Percentiles rank a stretch among this genome's conserved stretches.
phyloP scores from a whole-genome alignment of 306 rosid species.

The Quercus berberidifolia region DNA sequence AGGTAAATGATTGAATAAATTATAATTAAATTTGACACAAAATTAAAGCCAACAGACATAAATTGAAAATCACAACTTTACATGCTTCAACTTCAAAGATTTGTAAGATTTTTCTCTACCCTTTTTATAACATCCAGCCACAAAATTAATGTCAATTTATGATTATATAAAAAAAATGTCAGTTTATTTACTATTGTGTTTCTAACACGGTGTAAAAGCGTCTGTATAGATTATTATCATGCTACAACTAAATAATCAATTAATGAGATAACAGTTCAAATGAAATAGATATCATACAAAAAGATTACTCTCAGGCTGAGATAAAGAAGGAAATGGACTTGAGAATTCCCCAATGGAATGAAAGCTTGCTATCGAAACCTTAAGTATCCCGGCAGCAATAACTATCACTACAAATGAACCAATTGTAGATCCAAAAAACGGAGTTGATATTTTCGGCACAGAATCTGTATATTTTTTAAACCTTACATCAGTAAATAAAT shows the following conservation, averaged over 20 bases:
- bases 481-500: neutral
- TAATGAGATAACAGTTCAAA: slow-evolving; percentile 1
- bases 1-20: too few species aligned
- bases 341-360: slow-evolving; percentile 43
- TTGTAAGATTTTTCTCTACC: neutral
- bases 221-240: neutral
- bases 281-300: slow-evolving; percentile 48
- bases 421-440: slow-evolving; percentile 40
- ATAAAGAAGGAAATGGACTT: slow-evolving; percentile 46
- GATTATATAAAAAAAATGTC: too few species aligned
- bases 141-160: neutral
- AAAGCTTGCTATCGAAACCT: slow-evolving; percentile 76
- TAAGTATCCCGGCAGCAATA: slow-evolving; percentile 63
- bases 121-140: neutral
- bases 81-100: neutral
- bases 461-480: slow-evolving; percentile 51
- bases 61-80: too few species aligned
- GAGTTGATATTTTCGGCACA: slow-evolving; percentile 26
- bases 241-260: neutral
- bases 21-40: too few species aligned
- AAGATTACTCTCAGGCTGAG: slow-evolving; percentile 74
- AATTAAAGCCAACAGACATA: too few species aligned
- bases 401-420: slow-evolving; percentile 63
- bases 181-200: neutral
- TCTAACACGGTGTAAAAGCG: neutral